Conservation (phyloP, 306 rosid species). For the Malus orientalis region DNA sequence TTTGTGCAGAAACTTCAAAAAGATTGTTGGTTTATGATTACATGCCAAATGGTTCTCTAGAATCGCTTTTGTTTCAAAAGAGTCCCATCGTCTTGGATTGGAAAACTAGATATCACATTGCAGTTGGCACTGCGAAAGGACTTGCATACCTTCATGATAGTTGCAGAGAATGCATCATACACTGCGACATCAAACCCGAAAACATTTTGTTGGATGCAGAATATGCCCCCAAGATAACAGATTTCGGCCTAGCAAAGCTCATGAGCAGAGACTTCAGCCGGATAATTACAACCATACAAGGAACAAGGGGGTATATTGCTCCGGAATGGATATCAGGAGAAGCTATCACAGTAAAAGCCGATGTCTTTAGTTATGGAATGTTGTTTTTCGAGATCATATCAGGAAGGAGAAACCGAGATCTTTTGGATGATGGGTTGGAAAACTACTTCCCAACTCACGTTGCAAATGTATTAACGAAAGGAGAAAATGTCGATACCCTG, state of each 20-base stretch:
- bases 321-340: slow-evolving; percentile 48
- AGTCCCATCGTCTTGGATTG: slow-evolving; percentile 12
- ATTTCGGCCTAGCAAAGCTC: slow-evolving; percentile 44
- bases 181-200: slow-evolving; percentile 46
- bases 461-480: slow-evolving; percentile 16
- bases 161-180: slow-evolving; percentile 40
- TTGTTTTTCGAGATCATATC: slow-evolving; percentile 32
- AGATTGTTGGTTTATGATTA: slow-evolving; percentile 34
- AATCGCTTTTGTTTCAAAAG: slow-evolving; percentile 17
- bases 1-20: slow-evolving; percentile 22
- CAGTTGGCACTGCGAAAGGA: slow-evolving; percentile 33
- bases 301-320: slow-evolving; percentile 45
- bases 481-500: slow-evolving; percentile 14
- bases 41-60: slow-evolving; percentile 39
- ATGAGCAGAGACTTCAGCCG: slow-evolving; percentile 32
- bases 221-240: slow-evolving; percentile 28
- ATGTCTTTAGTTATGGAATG: slow-evolving; percentile 37
- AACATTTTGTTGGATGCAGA: slow-evolving; percentile 37
- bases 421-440: slow-evolving; percentile 11
- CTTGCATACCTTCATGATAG: slow-evolving; percentile 35
- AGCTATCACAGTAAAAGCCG: slow-evolving; percentile 37
- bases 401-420: slow-evolving; percentile 33
- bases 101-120: slow-evolving; percentile 33
- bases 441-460: slow-evolving; percentile 28
- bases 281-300: slow-evolving; percentile 38